These are phyloP conservation scores for Noccaea bulbosa DNA, from an alignment of 345 rosid species.

Conservation along the genomic window DNA sequence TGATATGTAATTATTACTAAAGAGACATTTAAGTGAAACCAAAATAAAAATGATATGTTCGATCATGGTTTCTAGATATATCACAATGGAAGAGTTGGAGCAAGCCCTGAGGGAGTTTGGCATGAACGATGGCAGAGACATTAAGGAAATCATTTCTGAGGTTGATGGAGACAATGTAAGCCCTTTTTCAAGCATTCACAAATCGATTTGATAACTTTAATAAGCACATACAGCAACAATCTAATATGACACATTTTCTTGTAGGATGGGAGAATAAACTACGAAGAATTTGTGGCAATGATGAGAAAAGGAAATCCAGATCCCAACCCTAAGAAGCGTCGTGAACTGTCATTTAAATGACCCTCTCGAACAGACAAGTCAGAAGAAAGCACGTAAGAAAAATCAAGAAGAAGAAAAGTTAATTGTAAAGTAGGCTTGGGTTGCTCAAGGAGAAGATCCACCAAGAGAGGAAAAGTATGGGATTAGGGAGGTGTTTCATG, in stretches of 20 bases:
- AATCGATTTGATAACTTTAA: not conserved
- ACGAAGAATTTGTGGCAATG: conserved; percentile 94
- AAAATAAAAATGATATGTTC: no score
- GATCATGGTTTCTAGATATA: no score
- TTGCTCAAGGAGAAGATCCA: conserved; percentile 37
- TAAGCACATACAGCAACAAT: not conserved
- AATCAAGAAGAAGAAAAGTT: conserved; percentile 7
- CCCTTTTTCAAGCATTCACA: not conserved
- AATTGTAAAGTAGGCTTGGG: conserved; percentile 33
- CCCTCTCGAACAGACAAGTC: conserved; percentile 22
- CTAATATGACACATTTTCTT: not conserved
- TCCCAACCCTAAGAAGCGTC: conserved; percentile 82
- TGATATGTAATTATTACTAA: conserved; percentile 5
- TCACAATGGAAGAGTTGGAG: conserved; percentile 90
- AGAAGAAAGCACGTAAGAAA: conserved; percentile 38
- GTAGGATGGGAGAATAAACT: conserved; percentile 90
- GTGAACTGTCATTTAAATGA: conserved; percentile 52
- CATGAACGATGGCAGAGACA: conserved; percentile 75
- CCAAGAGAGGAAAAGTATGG: conserved; percentile 6
- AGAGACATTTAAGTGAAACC: not conserved
- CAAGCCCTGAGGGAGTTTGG: conserved; percentile 86
- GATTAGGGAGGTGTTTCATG: conserved; percentile 34
- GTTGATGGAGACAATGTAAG: conserved; percentile 83
- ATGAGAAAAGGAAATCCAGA: conserved; percentile 94
- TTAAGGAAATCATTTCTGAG: conserved; percentile 79